Percentiles rank a stretch among this genome's conserved stretches.
phyloP scores from a whole-genome alignment of 2,329 filamentous ascomycete genomes.

The Aspergillus novoparasiticus region DNA sequence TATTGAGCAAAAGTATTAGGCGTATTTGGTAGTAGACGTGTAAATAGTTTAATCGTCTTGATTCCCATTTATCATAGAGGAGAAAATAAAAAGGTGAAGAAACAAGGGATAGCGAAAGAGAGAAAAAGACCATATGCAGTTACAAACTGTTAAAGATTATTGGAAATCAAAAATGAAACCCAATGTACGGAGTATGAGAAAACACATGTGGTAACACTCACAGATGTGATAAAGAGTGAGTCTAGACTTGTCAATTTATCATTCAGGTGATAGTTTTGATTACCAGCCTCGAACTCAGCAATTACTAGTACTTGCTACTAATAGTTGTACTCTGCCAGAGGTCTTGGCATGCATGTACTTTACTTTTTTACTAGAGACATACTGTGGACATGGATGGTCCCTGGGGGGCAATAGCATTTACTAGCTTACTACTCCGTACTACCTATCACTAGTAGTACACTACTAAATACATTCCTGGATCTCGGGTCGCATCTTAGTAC shows the following conservation, averaged over 20 bases:
- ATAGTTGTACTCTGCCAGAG: background rate
- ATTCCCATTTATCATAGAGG: background rate
- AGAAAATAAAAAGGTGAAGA: no score
- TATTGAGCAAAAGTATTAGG: background rate
- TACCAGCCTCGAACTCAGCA: background rate
- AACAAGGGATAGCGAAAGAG: background rate
- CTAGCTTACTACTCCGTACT: no score
- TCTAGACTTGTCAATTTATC: background rate
- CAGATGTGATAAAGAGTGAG: background rate
- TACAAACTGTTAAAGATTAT: no score
- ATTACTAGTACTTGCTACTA: no score
- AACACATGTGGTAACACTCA: background rate
- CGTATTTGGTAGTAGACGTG: background rate
- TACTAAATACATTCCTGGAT: background rate
- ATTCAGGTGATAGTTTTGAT: no score
- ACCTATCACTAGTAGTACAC: background rate
- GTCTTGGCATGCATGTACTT: background rate
- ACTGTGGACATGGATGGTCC: background rate
- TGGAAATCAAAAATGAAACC: no score
- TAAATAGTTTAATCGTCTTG: background rate
- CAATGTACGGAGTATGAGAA: no score
- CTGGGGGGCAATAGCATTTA: no score
- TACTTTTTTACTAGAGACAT: background rate
- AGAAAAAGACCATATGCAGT: no score
- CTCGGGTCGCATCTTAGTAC: background rate